Evolutionary conservation across 1,284 basidiomycete species (phyloP), one percentile per base, ranked within the genome.

Genomic region (Anthracocystis setariae): DNA sequence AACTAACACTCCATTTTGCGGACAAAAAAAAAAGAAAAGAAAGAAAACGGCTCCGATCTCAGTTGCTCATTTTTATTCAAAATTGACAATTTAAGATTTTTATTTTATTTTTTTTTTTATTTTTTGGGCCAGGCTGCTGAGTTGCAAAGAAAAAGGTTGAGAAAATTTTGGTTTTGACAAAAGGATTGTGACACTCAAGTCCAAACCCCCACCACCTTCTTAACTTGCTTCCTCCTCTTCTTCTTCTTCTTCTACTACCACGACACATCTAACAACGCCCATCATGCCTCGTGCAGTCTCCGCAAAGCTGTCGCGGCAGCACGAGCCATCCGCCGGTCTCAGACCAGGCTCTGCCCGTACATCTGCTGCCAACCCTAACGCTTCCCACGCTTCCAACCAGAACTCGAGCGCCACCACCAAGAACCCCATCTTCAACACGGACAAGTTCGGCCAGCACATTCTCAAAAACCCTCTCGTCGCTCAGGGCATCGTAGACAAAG

Each of bases 401-500:
- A 76, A 78, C 55, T 70, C 75, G 45, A 66, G 65, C 42, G 69
- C 73, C 21, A 76, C 79, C 50, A 80, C 79, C 27, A 80, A 80
- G 73, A 82, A 82, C 46, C 81, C 81, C 49, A 78, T 82, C 57
- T 82, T 82, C 69, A 94, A 96, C 79, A 95, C 93, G 7, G 91
- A 93, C 76, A 87, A 91, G 68, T 96, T 97, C 77, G 94, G 94
- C 29, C 94, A 98, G 83, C 95, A 98, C 85, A 98, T 98, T 74
- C 87, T 98, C 58, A 98, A 96, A 84, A 98, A 95, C 83, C 91
- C 93, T 13, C 87, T 90, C 67, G 91, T 92, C 33, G 92, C 92
- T 12, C 91, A 94, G 86, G 90, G 51, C 21, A 83, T 83, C 46
- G 74, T 84, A 42, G 84, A 85, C 76, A 84, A 96, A 90, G 95